Evolutionary conservation across 2,329 filamentous ascomycete species (phyloP).

Genomic region (Madurella mycetomatis): DNA sequence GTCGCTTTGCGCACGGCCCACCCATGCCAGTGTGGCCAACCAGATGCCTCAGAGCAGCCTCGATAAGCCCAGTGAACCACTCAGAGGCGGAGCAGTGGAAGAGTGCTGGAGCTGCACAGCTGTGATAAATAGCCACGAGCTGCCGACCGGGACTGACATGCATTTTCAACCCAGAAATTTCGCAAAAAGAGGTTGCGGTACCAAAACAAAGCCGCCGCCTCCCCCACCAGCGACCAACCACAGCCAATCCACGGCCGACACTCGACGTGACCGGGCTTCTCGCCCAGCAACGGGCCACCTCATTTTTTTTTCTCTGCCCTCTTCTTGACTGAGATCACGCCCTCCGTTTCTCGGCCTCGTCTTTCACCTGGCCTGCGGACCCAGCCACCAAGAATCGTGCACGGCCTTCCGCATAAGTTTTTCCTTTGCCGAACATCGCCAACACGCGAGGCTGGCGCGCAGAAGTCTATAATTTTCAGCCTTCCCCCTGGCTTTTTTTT

Average conservation of each 20-base stretch:
- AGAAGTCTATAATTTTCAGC: conserved; percentile 28
- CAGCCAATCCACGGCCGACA: conserved; percentile 2
- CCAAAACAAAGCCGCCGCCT: conserved; percentile 12
- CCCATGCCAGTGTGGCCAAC: conserved; percentile 21
- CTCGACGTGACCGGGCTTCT: conserved; percentile 6
- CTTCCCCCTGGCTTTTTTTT: conserved; percentile 23
- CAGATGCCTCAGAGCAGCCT: conserved; percentile 15
- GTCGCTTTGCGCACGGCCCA: conserved; percentile 25
- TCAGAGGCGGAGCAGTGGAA: conserved; percentile 24
- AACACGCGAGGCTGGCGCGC: conserved; percentile 27
- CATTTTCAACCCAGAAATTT: conserved; percentile 31
- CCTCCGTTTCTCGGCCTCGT: conserved; percentile 10
- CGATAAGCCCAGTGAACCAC: conserved; percentile 30
- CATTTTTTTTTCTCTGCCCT: not conserved
- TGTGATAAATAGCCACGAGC: conserved; percentile 36
- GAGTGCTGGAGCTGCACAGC: conserved; percentile 23
- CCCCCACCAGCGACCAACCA: conserved; percentile 18
- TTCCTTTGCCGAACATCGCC: conserved; percentile 18
- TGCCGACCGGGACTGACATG: conserved; percentile 33
- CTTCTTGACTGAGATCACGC: not conserved
- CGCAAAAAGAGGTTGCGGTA: conserved; percentile 25
- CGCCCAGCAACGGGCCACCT: conserved; percentile 6
- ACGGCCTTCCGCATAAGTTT: conserved; percentile 17
- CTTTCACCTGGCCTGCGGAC: not conserved
- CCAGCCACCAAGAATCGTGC: conserved; percentile 1